Evolutionary conservation across 2,329 filamentous ascomycete species (phyloP), one percentile per base, ranked within the genome.

Genomic region (Allantophomopsis lycopodina): DNA sequence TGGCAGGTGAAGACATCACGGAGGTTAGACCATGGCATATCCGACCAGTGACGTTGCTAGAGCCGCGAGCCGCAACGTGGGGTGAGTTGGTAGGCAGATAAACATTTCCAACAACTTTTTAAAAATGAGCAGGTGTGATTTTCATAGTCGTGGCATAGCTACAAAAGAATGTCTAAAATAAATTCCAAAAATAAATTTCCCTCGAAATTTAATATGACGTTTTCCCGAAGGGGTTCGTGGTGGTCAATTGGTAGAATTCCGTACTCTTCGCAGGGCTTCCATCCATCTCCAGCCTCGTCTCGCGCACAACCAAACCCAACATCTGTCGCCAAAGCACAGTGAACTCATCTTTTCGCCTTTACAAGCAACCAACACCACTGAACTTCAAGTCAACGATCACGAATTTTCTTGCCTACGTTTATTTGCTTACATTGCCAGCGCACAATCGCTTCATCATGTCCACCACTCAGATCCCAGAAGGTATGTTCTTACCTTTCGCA

Each of bases 241-340:
- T 36, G 2, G 18, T 18, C 14, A 7, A 16, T 36, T 11, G 35
- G 7, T n/a, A 32, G 18, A n/a, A 13, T 38, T 38, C 36, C 28
- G 4, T 23, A 7, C 14, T 15, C 17, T 38, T 38, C 36, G 20
- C 36, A 32, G 36, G n/a, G 36, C 18, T 40, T 38, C 38, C 23
- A 38, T 42, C 37, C 39, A 38, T 21, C 39, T 21, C 39, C 23
- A 28, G 37, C 40, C 40, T 42, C 40, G 40, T 42, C 40, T 39
- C 40, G 36, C 37, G 33, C 37, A 35, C 37, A 28, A 28, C 23
- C 23, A 28, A 12, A 28, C 23, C 23, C 23, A 28, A 32, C 32
- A 42, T 32, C 37, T 35, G 23, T 39, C 39, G 30, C 39, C 35
- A 30, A 41, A 41, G 35, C 39, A 37, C 18, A 28, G 32, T 34